phyloP scores from a whole-genome alignment of 768 basidiomycete genomes.

The Daedaleopsis sinensis region DNA sequence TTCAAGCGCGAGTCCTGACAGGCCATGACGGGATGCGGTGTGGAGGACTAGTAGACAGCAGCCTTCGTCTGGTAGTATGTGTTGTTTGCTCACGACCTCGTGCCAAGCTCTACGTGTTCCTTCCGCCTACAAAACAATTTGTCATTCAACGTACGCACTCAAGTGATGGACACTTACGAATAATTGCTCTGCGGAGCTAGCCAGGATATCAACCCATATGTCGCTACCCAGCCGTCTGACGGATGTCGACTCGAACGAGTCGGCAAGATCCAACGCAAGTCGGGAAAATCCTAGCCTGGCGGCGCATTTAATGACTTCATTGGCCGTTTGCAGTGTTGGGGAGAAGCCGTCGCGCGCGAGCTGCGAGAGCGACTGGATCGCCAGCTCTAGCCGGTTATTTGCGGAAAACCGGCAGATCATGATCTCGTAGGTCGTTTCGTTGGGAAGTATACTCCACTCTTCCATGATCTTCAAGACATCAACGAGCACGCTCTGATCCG shows the following conservation, averaged over 20 bases:
- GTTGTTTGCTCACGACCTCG: slow-evolving; percentile 51
- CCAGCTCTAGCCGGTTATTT: slow-evolving; percentile 63
- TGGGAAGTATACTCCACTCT: slow-evolving; percentile 19
- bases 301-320: slow-evolving; percentile 55
- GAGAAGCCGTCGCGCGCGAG: slow-evolving; percentile 56
- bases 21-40: slow-evolving; percentile 73
- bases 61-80: slow-evolving; percentile 73
- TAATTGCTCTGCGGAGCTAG: slow-evolving; percentile 60
- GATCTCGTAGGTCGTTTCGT: too few relatives aligned
- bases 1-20: slow-evolving; percentile 67
- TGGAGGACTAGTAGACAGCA: slow-evolving; percentile 68
- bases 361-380: slow-evolving; percentile 60
- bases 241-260: slow-evolving; percentile 58
- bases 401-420: slow-evolving; percentile 44
- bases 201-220: slow-evolving; percentile 70
- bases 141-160: neutral
- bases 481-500: too few relatives aligned
- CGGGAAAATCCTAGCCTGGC: slow-evolving; percentile 57
- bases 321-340: slow-evolving; percentile 51
- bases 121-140: slow-evolving; percentile 49
- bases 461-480: slow-evolving; percentile 49
- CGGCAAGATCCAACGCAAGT: slow-evolving; percentile 73
- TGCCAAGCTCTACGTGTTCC: slow-evolving; percentile 70
- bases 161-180: slow-evolving; percentile 55
- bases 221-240: slow-evolving; percentile 53